Conservation (phyloP, 2,329 filamentous ascomycete genomes). For the Ambrosiella xylebori region DNA sequence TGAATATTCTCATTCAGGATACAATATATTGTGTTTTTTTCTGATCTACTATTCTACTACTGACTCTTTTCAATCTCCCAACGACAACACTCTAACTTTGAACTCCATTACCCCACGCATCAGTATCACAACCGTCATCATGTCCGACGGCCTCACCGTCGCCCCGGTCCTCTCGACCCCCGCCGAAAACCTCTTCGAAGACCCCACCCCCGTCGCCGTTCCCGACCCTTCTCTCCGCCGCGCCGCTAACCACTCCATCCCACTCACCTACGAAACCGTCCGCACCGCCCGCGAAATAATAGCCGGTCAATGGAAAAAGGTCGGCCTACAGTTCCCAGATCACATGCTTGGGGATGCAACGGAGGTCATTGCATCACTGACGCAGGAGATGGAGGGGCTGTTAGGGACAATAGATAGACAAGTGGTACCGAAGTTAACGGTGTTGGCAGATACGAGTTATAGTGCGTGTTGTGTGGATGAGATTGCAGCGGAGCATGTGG, state of each 20-base stretch:
- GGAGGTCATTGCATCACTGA: slow-evolving; percentile 48
- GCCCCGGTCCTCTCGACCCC: slow-evolving; percentile 48
- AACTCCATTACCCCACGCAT: neutral
- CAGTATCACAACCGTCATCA: neutral
- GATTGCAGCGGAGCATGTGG: slow-evolving; percentile 82
- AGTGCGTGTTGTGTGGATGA: slow-evolving; percentile 96
- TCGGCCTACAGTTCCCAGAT: slow-evolving; percentile 93
- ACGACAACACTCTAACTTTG: neutral
- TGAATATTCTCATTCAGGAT: too few species aligned
- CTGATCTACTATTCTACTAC: too few species aligned
- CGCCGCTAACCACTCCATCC: slow-evolving; percentile 40
- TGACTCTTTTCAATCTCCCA: too few species aligned
- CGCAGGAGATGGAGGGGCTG: slow-evolving; percentile 11
- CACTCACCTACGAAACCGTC: slow-evolving; percentile 66
- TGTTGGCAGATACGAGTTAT: slow-evolving; percentile 90
- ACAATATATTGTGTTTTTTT: too few species aligned
- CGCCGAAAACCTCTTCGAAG: slow-evolving; percentile 40
- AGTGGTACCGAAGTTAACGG: slow-evolving; percentile 42
- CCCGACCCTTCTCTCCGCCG: slow-evolving; percentile 20
- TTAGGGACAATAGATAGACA: neutral
- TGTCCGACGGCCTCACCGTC: slow-evolving; percentile 17
- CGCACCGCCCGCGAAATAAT: slow-evolving; percentile 62
- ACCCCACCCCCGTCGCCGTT: slow-evolving; percentile 25
- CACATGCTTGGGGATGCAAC: slow-evolving; percentile 77
- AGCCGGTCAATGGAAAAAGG: slow-evolving; percentile 50